Evolutionary conservation across 257 asterid genomes (phyloP).

Genomic region (Nyctanthes arbortristis): DNA sequence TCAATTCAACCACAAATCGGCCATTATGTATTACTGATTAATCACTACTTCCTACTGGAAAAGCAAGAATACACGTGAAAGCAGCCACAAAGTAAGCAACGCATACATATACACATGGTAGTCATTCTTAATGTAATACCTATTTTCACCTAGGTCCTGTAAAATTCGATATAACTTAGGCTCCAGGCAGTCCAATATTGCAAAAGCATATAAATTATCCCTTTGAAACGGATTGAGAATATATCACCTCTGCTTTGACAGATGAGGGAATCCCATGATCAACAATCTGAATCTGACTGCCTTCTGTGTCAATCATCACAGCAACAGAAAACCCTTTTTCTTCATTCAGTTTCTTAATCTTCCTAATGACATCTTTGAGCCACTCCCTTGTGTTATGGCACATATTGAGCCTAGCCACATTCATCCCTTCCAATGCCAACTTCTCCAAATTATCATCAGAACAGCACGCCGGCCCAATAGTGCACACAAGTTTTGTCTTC

Average conservation of each 20-base stretch:
- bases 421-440: constrained; percentile 77
- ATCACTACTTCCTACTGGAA: not conserved
- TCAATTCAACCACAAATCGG: not conserved
- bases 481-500: constrained; percentile 87
- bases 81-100: not conserved
- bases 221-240: not conserved
- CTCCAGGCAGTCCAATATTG: not conserved
- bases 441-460: constrained; percentile 64
- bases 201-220: not conserved
- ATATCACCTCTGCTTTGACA: constrained; percentile 77
- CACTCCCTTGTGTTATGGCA: constrained; percentile 79
- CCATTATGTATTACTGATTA: not conserved
- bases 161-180: not conserved
- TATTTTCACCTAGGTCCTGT: not conserved
- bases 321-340: constrained; percentile 76
- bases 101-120: not conserved
- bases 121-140: not conserved
- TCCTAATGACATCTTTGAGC: constrained; percentile 74
- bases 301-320: constrained; percentile 87
- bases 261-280: constrained; percentile 83
- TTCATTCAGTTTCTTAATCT: constrained; percentile 66
- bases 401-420: constrained; percentile 88
- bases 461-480: constrained; percentile 85
- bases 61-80: not conserved
- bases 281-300: constrained; percentile 72